Evolutionary conservation across 208 protist species (phyloP).

Genomic region (Leishmania martiniquensis): DNA sequence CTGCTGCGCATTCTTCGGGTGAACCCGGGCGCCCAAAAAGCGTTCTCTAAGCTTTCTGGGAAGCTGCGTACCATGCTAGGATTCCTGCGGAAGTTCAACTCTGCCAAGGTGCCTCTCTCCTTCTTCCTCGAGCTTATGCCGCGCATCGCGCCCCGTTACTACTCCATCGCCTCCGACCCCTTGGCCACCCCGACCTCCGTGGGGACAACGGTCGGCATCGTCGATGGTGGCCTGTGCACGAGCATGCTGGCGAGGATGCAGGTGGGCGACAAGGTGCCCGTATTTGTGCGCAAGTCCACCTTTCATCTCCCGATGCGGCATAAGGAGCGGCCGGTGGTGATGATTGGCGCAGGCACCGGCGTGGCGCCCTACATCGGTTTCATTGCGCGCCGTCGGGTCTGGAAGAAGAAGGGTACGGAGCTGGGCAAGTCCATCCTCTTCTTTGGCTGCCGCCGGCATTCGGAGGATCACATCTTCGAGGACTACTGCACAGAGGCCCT

Average conservation of each 20-base stretch:
- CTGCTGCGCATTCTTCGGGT: slow-evolving; percentile 77
- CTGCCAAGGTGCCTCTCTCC: slow-evolving; percentile 73
- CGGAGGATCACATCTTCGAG: slow-evolving; percentile 87
- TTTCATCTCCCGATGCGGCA: slow-evolving; percentile 90
- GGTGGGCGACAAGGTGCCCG: slow-evolving; percentile 68
- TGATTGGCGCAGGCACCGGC: slow-evolving; percentile 97
- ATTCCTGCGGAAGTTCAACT: slow-evolving; percentile 84
- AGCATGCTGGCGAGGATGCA: slow-evolving; percentile 78
- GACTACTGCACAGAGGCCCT: slow-evolving; percentile 70
- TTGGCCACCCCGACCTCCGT: slow-evolving; percentile 73
- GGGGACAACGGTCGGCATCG: slow-evolving; percentile 86
- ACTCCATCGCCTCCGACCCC: slow-evolving; percentile 95
- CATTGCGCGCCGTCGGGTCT: slow-evolving; percentile 85
- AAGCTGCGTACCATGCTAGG: slow-evolving; percentile 82
- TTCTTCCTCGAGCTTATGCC: slow-evolving; percentile 95
- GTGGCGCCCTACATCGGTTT: slow-evolving; percentile 96
- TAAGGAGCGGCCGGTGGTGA: slow-evolving; percentile 87
- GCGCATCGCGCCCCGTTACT: slow-evolving; percentile 94
- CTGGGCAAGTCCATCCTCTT: slow-evolving; percentile 85
- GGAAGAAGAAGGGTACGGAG: slow-evolving; percentile 71
- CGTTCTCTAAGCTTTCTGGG: slow-evolving; percentile 67
- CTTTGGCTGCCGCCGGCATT: slow-evolving; percentile 87
- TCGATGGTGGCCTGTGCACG: slow-evolving; percentile 93
- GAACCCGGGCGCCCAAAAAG: slow-evolving; percentile 68
- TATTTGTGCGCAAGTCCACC: slow-evolving; percentile 94